These are phyloP conservation scores for Dichomitus squalens DNA, from an alignment of 1,284 basidiomycete species.

Conservation along the genomic window DNA sequence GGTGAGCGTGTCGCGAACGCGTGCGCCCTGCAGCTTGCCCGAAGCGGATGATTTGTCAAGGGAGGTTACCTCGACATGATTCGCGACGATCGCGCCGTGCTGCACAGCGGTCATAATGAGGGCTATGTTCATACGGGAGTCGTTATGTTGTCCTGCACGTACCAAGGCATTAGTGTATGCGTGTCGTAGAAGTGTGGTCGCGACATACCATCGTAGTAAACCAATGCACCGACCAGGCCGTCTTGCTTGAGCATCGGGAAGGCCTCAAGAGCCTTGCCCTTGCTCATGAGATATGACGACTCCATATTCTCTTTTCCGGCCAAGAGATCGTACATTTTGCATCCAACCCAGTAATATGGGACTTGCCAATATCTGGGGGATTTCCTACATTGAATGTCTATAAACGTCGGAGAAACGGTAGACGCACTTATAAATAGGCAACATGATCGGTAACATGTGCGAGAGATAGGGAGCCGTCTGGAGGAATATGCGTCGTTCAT, in stretches of 20 bases:
- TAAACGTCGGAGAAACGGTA: background rate
- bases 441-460: slow-evolving; percentile 92
- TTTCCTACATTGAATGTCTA: background rate
- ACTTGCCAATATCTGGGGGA: slow-evolving; percentile 88
- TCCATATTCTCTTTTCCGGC: slow-evolving; percentile 99
- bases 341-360: slow-evolving; percentile 95
- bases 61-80: slow-evolving; percentile 87
- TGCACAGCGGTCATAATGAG: slow-evolving; percentile 94
- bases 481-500: slow-evolving; percentile 92
- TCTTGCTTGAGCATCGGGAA: slow-evolving; percentile 97
- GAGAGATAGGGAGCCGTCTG: slow-evolving; percentile 96
- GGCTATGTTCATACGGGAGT: slow-evolving; percentile 97
- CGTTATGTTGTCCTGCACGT: slow-evolving; percentile 90
- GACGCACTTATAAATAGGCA: slow-evolving; percentile 85
- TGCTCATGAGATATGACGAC: slow-evolving; percentile 91
- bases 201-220: slow-evolving; percentile 90
- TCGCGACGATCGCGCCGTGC: slow-evolving; percentile 87
- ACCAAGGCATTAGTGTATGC: background rate
- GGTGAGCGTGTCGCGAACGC: slow-evolving; percentile 82
- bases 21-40: slow-evolving; percentile 78
- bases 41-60: slow-evolving; percentile 72
- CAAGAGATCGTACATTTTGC: slow-evolving; percentile 95
- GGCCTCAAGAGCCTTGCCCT: slow-evolving; percentile 89
- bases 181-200: too few relatives aligned
- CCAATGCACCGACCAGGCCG: slow-evolving; percentile 93